Percentiles rank a stretch among this genome's conserved stretches.
phyloP scores from a whole-genome alignment of 2,329 filamentous ascomycete species.

The Bertia moriformis region DNA sequence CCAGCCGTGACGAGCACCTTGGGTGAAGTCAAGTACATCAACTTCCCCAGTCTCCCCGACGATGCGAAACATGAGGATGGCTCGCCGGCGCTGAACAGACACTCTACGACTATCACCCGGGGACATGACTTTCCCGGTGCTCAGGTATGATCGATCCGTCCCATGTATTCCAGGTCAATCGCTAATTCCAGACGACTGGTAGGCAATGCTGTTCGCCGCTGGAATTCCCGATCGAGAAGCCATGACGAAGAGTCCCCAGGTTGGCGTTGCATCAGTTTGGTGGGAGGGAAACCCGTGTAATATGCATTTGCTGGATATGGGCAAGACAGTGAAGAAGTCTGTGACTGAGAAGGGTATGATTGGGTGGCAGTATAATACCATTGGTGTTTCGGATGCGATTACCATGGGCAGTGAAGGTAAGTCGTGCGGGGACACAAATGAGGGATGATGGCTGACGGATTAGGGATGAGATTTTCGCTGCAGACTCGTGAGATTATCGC shows the following conservation, averaged over 20 bases:
- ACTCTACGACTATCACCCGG: conserved; percentile 45
- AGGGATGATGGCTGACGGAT: neutral
- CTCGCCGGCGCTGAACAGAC: conserved; percentile 33
- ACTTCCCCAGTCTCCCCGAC: neutral
- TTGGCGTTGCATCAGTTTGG: conserved; percentile 55
- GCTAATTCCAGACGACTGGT: conserved; percentile 1
- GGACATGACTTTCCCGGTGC: conserved; percentile 56
- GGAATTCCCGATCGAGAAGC: conserved; percentile 46
- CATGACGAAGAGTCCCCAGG: conserved; percentile 51
- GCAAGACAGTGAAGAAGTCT: conserved; percentile 47
- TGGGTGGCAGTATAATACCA: conserved; percentile 57
- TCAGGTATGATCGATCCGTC: too few species aligned
- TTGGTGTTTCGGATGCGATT: conserved; percentile 47
- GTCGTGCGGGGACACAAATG: conserved; percentile 3
- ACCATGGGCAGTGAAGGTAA: conserved; percentile 53
- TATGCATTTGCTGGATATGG: conserved; percentile 39
- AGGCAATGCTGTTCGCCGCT: conserved; percentile 49
- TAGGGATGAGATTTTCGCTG: conserved; percentile 53
- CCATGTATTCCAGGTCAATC: too few species aligned
- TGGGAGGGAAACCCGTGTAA: conserved; percentile 63
- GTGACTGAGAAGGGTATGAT: conserved; percentile 47
- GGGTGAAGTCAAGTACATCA: neutral
- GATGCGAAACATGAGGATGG: neutral
- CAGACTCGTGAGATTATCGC: conserved; percentile 55
- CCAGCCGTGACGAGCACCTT: neutral